A percentile compares a stretch with the other conserved stretches of the same genome.
Evolutionary conservation across 495 filamentous ascomycete genomes (phyloP).

Genomic region (Stereocaulon alpinum): DNA sequence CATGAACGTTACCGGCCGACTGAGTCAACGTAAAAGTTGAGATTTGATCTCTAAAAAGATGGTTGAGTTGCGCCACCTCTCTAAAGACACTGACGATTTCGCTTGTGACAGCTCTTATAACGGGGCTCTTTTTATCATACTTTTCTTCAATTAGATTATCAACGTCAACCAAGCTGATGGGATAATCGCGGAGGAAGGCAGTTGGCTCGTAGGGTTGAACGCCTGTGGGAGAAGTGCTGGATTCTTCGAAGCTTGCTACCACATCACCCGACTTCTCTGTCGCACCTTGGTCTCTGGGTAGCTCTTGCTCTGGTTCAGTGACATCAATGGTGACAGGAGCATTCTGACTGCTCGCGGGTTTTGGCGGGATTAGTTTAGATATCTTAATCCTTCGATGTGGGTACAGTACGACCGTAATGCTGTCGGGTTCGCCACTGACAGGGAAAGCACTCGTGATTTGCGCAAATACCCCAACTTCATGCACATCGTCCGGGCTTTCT

Average conservation of each 20-base stretch:
- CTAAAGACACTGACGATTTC: conserved; percentile 99
- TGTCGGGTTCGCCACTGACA: conserved; percentile 63
- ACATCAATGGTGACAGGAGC: conserved; percentile 27
- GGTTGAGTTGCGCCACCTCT: conserved; percentile 86
- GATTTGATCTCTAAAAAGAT: conserved; percentile 94
- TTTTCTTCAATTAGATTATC: conserved; percentile 85
- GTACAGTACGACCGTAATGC: conserved; percentile 85
- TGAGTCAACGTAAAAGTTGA: conserved; percentile 93
- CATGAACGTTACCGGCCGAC: conserved; percentile 83
- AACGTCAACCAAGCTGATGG: conserved; percentile 86
- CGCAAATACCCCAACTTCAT: conserved; percentile 93
- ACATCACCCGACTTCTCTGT: conserved; percentile 79
- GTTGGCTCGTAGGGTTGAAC: conserved; percentile 66
- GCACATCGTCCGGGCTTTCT: conserved; percentile 74
- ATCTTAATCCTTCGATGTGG: conserved; percentile 92
- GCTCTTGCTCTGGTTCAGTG: conserved; percentile 46
- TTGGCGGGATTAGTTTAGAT: conserved; percentile 63
- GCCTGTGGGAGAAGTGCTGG: conserved; percentile 35
- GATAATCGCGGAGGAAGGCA: conserved; percentile 79
- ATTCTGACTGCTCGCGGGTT: conserved; percentile 26
- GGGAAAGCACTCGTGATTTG: conserved; percentile 95
- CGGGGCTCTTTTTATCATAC: conserved; percentile 74
- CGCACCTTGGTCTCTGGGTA: conserved; percentile 35
- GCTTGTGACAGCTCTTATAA: conserved; percentile 83
- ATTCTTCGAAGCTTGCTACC: conserved; percentile 95